phyloP scores from a whole-genome alignment of 371 early-diverging fungal species.

The Nematocida major region DNA sequence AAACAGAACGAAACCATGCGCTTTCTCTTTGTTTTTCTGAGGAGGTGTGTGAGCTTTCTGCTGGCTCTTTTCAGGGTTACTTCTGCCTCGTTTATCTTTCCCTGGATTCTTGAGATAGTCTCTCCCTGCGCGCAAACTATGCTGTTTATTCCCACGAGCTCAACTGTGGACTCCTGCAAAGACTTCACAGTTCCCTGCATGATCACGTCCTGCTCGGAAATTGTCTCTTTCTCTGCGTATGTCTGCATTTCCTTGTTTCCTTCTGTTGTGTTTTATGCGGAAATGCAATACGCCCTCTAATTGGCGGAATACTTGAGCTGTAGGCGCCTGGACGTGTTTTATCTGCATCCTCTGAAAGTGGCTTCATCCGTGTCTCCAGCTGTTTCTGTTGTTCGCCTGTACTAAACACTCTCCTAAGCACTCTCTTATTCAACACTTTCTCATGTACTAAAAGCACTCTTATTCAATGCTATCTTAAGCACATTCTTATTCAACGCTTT shows the following conservation, averaged over 20 bases:
- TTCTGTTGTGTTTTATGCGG: neutral
- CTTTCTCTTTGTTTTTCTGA: slow-evolving; percentile 19
- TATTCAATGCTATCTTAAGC: too few species aligned
- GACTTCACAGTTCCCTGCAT: slow-evolving; percentile 31
- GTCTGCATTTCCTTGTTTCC: slow-evolving; percentile 34
- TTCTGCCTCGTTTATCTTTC: slow-evolving; percentile 37
- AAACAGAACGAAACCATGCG: slow-evolving; percentile 37
- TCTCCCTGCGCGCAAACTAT: slow-evolving; percentile 45
- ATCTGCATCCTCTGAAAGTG: too few species aligned
- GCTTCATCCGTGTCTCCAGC: too few species aligned
- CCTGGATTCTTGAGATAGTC: slow-evolving; percentile 14
- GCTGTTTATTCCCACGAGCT: slow-evolving; percentile 1
- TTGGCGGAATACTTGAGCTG: too few species aligned
- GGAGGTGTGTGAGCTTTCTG: slow-evolving; percentile 12
- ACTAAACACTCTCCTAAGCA: too few species aligned
- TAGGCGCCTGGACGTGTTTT: too few species aligned
- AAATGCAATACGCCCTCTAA: too few species aligned
- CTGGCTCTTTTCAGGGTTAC: slow-evolving; percentile 31
- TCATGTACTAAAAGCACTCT: too few species aligned
- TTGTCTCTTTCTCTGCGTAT: slow-evolving; percentile 15
- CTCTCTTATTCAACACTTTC: too few species aligned
- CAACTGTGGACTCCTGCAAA: slow-evolving; percentile 1
- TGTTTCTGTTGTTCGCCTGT: too few species aligned
- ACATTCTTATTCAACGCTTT: too few species aligned
- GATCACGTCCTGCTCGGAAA: slow-evolving; percentile 36